Evolutionary conservation across 768 basidiomycete species (phyloP).

Genomic region (Mycena amicta): DNA sequence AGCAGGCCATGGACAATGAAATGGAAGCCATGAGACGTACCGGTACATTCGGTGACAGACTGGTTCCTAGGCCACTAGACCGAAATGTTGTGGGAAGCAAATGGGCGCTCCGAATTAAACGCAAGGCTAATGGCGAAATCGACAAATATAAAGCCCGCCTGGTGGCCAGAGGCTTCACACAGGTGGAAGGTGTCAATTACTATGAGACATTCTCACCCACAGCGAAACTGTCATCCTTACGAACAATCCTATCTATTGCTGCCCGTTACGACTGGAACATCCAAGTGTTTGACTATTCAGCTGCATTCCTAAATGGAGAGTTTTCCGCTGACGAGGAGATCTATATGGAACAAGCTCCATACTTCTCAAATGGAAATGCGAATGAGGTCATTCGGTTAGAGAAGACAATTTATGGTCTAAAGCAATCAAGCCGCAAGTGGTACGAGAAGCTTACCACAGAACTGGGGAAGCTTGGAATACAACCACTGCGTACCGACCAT

Average conservation of each 20-base stretch:
- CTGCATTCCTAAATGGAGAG: constrained; percentile 14
- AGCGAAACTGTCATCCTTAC: constrained; percentile 13
- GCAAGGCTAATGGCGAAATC: constrained; percentile 33
- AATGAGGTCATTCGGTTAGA: neutral
- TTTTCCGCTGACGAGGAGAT: constrained; percentile 15
- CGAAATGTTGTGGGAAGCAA: constrained; percentile 21
- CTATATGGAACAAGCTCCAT: constrained; percentile 25
- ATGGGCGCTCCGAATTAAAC: constrained; percentile 36
- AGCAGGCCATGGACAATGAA: neutral
- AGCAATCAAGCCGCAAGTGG: constrained; percentile 35
- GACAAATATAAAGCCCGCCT: constrained; percentile 29
- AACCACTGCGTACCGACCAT: constrained; percentile 1
- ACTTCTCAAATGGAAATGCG: neutral
- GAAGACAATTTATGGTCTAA: constrained; percentile 37
- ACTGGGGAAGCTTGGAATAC: constrained; percentile 13
- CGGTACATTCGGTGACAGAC: constrained; percentile 14
- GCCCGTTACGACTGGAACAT: constrained; percentile 18
- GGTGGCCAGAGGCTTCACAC: neutral
- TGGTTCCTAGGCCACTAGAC: constrained; percentile 21
- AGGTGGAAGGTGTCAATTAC: neutral
- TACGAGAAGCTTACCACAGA: constrained; percentile 22
- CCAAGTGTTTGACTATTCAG: constrained; percentile 10
- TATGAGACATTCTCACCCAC: constrained; percentile 24
- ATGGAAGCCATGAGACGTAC: constrained; percentile 1
- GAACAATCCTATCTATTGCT: constrained; percentile 15